Evolutionary conservation across 2,329 filamentous ascomycete species (phyloP).

Genomic region (Pseudocercospora musae): DNA sequence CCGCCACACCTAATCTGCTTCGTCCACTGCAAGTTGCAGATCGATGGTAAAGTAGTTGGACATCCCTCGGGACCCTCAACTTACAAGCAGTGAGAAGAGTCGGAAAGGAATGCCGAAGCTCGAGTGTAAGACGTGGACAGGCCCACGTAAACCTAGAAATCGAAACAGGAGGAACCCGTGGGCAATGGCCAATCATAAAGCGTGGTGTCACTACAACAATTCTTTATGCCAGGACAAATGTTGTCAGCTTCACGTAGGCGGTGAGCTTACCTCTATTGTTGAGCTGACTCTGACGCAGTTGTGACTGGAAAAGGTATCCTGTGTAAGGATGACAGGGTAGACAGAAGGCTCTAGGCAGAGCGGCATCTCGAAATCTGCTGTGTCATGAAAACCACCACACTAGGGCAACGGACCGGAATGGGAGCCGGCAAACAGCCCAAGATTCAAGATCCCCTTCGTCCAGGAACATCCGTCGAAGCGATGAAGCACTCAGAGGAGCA

Average conservation of each 20-base stretch:
- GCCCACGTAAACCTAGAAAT: constrained; percentile 3
- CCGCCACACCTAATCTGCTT: constrained; percentile 9
- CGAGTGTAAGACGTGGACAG: neutral
- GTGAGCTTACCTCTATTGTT: neutral
- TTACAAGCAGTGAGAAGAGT: neutral
- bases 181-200: neutral
- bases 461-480: neutral
- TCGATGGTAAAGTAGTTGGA: constrained; percentile 1
- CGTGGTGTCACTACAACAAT: neutral
- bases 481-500: neutral
- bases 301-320: neutral
- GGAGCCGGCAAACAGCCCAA: neutral
- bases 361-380: neutral
- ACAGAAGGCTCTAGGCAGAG: neutral
- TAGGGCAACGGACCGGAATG: neutral
- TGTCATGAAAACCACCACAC: constrained; percentile 2
- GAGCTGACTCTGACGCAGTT: neutral
- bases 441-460: neutral
- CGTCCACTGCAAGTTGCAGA: neutral
- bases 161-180: neutral
- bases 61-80: constrained; percentile 6
- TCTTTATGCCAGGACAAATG: neutral
- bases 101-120: neutral
- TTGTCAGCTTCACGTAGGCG: constrained; percentile 2
- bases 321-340: neutral